A percentile compares a stretch with the other conserved stretches of the same genome.
Conservation (phyloP, 371 early-diverging fungal species). For the Nematocida sp. region DNA sequence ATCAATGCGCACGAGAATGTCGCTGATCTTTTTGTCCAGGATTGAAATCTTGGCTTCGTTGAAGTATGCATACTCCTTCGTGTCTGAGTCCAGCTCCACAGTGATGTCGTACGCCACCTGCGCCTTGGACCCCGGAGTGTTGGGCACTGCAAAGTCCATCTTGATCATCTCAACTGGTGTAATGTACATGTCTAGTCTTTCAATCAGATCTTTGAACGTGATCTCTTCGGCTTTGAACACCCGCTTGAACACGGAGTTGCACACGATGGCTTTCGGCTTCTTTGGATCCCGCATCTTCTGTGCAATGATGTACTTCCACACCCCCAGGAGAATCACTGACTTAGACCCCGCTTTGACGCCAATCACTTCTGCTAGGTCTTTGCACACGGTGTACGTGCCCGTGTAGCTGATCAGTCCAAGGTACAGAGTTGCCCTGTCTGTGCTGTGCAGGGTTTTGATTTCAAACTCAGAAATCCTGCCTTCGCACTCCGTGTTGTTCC, state of each 20-base stretch:
- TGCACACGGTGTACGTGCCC: constrained; percentile 13
- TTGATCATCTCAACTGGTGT: constrained; percentile 52
- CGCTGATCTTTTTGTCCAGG: constrained; percentile 62
- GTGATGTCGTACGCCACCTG: constrained; percentile 55
- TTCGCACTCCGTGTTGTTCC: constrained; percentile 3
- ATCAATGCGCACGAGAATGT: constrained; percentile 45
- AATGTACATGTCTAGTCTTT: constrained; percentile 18
- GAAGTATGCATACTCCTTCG: constrained; percentile 56
- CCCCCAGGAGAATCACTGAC: constrained; percentile 33
- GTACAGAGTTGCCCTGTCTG: constrained; percentile 21
- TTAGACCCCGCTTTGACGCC: constrained; percentile 28
- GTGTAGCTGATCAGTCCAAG: constrained; percentile 37
- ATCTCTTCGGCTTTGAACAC: constrained; percentile 20
- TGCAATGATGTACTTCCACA: constrained; percentile 51
- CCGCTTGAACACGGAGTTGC: constrained; percentile 31
- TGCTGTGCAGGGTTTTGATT: constrained; percentile 9
- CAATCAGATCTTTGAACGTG: constrained; percentile 30
- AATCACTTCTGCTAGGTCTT: constrained; percentile 21
- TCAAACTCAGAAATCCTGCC: constrained; percentile 30
- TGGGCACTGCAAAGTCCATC: constrained; percentile 52
- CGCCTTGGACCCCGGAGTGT: neutral
- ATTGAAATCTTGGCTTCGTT: constrained; percentile 49
- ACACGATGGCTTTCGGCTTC: constrained; percentile 5
- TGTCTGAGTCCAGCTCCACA: constrained; percentile 59
- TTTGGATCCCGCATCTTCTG: constrained; percentile 40